Evolutionary conservation across 768 basidiomycete species (phyloP), one percentile per base, ranked within the genome.

Genomic region (Paxillus rubicundulus): DNA sequence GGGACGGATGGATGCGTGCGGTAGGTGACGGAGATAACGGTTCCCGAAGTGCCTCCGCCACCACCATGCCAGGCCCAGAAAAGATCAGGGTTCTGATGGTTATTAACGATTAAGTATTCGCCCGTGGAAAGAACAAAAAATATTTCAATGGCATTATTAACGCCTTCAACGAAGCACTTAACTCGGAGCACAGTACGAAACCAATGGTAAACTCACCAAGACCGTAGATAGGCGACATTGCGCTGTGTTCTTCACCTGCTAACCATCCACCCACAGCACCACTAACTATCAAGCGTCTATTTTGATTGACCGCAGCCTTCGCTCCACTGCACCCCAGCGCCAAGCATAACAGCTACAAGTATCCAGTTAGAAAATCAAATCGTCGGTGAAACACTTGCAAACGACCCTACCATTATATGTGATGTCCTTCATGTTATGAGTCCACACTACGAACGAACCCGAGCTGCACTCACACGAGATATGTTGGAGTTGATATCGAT

Each of bases 31-130:
- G 75, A 75, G 2, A 72, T 73, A 18, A 80, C 65, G 18, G 80
- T 66, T 9, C 76, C 79, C 48, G 67, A 81, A 2, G 75, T 80
- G 14, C 75, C 68, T 0, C 77, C 78, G 1, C 80, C 80, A 1
- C 76, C 77, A 0, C 79, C 81, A 20, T 79, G 70, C 46, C 82
- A 58, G 0, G 81, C 79, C 75, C 77, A 82, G 64, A 78, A 82
- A 5, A 82, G 70, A 49, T 82, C 77, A 3, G 64, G 13, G 53
- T 80, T 66, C 37, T 70, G 66, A 58, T 73, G 62, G 0, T 58
- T 54, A 56, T 81, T 82, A 17, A 68, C 74, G 3, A 58, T 71
- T 45, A 77, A 58, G 33, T 70, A 60, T 12, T 70, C 53, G 5
- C 78, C 79, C 8, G 69, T 66, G 6, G 80, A 68, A 9, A 70